These are phyloP conservation scores for Trametes hirsuta DNA, from an alignment of 1,284 basidiomycete species.

Conservation along the genomic window DNA sequence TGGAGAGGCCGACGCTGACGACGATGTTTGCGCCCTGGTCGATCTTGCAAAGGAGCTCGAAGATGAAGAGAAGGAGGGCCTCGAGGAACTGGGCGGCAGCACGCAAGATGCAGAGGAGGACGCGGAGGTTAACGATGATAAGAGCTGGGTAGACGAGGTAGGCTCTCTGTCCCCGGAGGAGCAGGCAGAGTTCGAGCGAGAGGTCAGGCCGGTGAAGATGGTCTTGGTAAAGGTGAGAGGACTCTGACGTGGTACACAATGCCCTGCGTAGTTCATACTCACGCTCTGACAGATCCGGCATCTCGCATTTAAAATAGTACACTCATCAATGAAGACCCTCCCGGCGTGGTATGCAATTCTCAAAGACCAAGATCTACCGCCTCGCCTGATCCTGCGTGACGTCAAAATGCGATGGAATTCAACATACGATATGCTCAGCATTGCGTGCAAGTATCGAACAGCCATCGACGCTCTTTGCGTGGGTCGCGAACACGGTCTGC, in stretches of 20 bases:
- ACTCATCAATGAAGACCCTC: neutral
- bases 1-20: neutral
- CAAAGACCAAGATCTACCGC: constrained; percentile 1
- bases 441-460: constrained; percentile 27
- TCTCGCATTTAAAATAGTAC: neutral
- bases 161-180: constrained; percentile 11
- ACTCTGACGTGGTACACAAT: neutral
- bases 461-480: constrained; percentile 20
- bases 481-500: constrained; percentile 14
- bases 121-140: constrained; percentile 9
- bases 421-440: constrained; percentile 37
- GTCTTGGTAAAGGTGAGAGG: constrained; percentile 21
- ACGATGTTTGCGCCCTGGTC: neutral
- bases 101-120: neutral
- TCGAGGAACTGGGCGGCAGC: neutral
- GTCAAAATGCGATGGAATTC: constrained; percentile 41
- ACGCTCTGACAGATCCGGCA: neutral
- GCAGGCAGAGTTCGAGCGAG: constrained; percentile 1
- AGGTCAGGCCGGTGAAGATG: constrained; percentile 16
- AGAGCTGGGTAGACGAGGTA: constrained; percentile 8
- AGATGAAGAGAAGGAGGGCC: neutral
- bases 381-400: constrained; percentile 34
- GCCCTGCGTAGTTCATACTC: neutral
- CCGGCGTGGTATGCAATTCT: neutral
- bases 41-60: neutral